Conservation (phyloP, 2,329 filamentous ascomycete species). For the Phialemonium atrogriseum region DNA sequence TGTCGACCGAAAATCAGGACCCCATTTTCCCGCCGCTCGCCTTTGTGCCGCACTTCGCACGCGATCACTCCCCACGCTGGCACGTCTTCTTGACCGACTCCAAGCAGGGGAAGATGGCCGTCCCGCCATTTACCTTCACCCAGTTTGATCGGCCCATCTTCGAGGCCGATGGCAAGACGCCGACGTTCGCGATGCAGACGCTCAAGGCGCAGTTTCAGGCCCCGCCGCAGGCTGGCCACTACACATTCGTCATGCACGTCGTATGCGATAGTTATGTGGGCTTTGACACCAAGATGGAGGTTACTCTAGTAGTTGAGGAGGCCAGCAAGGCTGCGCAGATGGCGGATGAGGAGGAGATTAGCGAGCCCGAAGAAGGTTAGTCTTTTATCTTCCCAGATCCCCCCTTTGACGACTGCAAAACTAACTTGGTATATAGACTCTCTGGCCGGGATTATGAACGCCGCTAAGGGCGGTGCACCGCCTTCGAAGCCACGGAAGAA, state of each 20-base stretch:
- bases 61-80: slow-evolving; percentile 86
- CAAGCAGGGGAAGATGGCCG: slow-evolving; percentile 91
- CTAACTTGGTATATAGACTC: slow-evolving; percentile 52
- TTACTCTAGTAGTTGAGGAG: slow-evolving; percentile 83
- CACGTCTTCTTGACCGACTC: slow-evolving; percentile 90
- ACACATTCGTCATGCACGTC: slow-evolving; percentile 89
- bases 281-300: slow-evolving; percentile 86
- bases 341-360: slow-evolving; percentile 86
- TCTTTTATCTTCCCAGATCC: slow-evolving; percentile 11
- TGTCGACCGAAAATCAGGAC: slow-evolving; percentile 43
- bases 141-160: slow-evolving; percentile 87
- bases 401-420: slow-evolving; percentile 10
- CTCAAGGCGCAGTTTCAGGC: slow-evolving; percentile 96
- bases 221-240: slow-evolving; percentile 83
- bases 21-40: slow-evolving; percentile 74
- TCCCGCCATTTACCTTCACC: slow-evolving; percentile 92
- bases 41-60: slow-evolving; percentile 82
- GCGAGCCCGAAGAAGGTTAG: slow-evolving; percentile 95
- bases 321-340: slow-evolving; percentile 75
- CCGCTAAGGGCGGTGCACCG: slow-evolving; percentile 64
- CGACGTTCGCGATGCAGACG: slow-evolving; percentile 92
- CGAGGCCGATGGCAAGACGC: slow-evolving; percentile 63
- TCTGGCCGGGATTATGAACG: slow-evolving; percentile 83
- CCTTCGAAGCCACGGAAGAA: slow-evolving; percentile 46
- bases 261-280: slow-evolving; percentile 94